These are phyloP conservation scores for Pythium inflatum DNA, from an alignment of 352 stramenopile species.

Conservation along the genomic window DNA sequence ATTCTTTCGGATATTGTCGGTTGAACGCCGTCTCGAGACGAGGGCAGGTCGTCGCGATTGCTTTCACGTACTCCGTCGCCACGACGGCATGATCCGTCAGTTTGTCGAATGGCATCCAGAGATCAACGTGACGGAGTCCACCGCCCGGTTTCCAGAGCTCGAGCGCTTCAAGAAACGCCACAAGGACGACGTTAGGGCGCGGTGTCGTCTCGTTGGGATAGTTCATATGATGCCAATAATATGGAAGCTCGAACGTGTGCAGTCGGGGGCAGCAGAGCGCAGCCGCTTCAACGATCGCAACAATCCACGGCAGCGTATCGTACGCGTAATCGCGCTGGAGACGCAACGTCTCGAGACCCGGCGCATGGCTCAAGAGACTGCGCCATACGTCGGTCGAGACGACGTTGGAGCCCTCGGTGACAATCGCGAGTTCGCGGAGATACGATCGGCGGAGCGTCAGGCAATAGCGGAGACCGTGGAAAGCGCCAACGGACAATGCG, in stretches of 20 bases:
- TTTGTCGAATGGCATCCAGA: too few species aligned
- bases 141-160: too few species aligned
- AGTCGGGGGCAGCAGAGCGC: background rate
- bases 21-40: background rate
- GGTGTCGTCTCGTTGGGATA: background rate
- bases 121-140: too few species aligned
- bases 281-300: background rate
- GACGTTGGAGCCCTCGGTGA: background rate
- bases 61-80: too few species aligned
- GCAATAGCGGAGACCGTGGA: background rate
- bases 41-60: background rate
- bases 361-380: background rate
- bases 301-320: background rate
- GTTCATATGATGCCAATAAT: background rate
- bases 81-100: too few species aligned
- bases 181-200: background rate
- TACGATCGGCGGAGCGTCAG: background rate
- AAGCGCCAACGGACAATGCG: too few species aligned
- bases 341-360: conserved; percentile 1
- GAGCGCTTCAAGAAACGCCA: too few species aligned
- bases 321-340: background rate
- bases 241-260: background rate
- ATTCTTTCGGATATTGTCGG: background rate
- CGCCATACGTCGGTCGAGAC: background rate
- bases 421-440: background rate